Conservation (phyloP, 1,139 yeast genomes). For the Geotrichum histeridarum region DNA sequence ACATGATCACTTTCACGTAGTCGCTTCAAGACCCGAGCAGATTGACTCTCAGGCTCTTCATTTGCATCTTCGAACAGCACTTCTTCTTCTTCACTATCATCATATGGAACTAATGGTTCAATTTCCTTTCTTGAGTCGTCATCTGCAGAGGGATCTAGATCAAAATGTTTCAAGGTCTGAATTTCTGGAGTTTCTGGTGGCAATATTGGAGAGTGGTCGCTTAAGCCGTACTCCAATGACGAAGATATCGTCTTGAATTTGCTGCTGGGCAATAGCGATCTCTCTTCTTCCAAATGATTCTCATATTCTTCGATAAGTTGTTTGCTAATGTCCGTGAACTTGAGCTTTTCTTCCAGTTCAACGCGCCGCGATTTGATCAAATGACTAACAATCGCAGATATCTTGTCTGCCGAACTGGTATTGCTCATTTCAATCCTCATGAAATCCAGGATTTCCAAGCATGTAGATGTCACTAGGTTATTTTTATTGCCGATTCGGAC, state of each 20-base stretch:
- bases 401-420: conserved; percentile 9
- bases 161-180: background rate
- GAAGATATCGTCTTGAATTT: background rate
- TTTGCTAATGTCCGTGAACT: background rate
- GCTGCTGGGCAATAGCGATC: background rate
- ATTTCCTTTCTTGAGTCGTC: background rate
- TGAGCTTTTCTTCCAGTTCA: background rate
- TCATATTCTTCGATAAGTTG: conserved; percentile 3
- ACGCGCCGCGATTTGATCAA: conserved; percentile 6
- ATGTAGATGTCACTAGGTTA: conserved; percentile 68
- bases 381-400: conserved; percentile 5
- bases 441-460: conserved; percentile 63
- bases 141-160: no score
- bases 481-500: conserved; percentile 48
- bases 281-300: conserved; percentile 1
- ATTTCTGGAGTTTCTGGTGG: conserved; percentile 8
- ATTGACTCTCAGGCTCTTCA: no score
- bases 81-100: conserved; percentile 16
- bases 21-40: no score
- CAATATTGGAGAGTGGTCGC: conserved; percentile 12
- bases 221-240: background rate
- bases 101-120: conserved; percentile 12
- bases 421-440: conserved; percentile 32
- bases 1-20: background rate
- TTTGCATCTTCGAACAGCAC: background rate